Evolutionary conservation across 805 yeast genomes (phyloP).

Genomic region (Candida vartiovaarae): DNA sequence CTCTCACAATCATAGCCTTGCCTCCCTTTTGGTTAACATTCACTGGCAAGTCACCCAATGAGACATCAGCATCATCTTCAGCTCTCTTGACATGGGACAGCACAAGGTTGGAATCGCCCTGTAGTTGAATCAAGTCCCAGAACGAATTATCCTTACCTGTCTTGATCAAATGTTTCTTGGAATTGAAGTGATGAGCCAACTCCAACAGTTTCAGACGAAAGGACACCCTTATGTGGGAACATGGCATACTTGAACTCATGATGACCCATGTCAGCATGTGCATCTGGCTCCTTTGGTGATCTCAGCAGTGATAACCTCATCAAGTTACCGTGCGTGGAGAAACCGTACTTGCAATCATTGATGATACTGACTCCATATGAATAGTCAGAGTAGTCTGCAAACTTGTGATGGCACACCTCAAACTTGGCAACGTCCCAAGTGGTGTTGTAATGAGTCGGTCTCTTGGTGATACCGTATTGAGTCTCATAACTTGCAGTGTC

Average conservation of each 20-base stretch:
- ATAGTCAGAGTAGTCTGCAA: constrained; percentile 84
- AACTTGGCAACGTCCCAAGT: constrained; percentile 96
- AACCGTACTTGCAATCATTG: constrained; percentile 87
- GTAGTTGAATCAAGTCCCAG: constrained; percentile 27
- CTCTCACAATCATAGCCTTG: constrained; percentile 55
- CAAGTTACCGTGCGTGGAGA: constrained; percentile 85
- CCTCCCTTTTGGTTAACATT: constrained; percentile 36
- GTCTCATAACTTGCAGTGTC: constrained; percentile 87
- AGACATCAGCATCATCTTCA: constrained; percentile 64
- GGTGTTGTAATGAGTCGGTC: constrained; percentile 94
- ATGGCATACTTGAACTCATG: constrained; percentile 81
- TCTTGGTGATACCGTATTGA: constrained; percentile 82
- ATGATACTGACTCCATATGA: constrained; percentile 81
- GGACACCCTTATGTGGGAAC: constrained; percentile 70
- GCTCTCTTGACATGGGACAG: constrained; percentile 79
- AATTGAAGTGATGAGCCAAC: constrained; percentile 77
- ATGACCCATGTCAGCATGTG: constrained; percentile 84
- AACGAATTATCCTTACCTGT: constrained; percentile 10
- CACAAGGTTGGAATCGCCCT: constrained; percentile 52
- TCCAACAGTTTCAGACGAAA: constrained; percentile 64
- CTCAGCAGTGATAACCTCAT: constrained; percentile 83
- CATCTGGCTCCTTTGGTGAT: constrained; percentile 93
- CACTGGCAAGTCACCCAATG: constrained; percentile 39
- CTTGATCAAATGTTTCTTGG: constrained; percentile 24
- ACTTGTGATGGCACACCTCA: constrained; percentile 91